Evolutionary conservation across 2,329 filamentous ascomycete genomes (phyloP), one percentile per base, ranked within the genome.

Genomic region (Colletotrichum limetticola): DNA sequence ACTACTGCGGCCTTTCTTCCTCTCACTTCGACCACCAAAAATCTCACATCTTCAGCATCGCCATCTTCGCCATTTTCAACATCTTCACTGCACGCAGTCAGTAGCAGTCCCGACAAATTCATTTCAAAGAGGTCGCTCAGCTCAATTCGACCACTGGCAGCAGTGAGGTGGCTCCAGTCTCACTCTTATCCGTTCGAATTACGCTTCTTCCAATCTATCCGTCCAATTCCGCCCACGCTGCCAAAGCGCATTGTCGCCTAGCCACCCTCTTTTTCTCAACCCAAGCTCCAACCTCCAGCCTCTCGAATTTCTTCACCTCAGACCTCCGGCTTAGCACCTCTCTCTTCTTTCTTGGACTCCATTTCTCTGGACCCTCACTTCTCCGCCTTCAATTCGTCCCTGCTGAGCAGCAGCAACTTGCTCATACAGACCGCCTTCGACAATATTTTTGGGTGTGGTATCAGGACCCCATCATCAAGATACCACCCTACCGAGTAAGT

Each of bases 191-290:
- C 46, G 53, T 35, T 64, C 57, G 24, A 53, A 49, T 37, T 14
- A 56, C 42, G 42, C 66, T 53, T 52, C 26, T 69, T 68, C 22
- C 70, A 69, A 70, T 66, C 56, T 65, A n/a, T 70, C 70, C 46
- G 56, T 62, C 32, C 55, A 35, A 37, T 72, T 57, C 66, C 55
- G 56, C 66, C 64, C 55, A 68, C 56, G 22, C 66, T 56, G 32
- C 70, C 60, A 70, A 66, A 70, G 66, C 55, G 62, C 53, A 57
- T 57, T 5, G 70, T 72, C 70, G 70, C 70, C 70, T 72, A 72
- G 66, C 70, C 70, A 72, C 70, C 70, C 59, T 64, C 46, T 72
- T 53, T 72, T 72, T 72, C 70, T 70, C 61, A 12, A 64, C n/a
- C 52, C 24, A 65, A 32, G 22, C 60, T 52, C 70, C 70, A 72